Percentiles rank a stretch among this genome's conserved stretches.
Evolutionary conservation across 1,139 yeast species (phyloP).

Genomic region (Dujonia santamariae): DNA sequence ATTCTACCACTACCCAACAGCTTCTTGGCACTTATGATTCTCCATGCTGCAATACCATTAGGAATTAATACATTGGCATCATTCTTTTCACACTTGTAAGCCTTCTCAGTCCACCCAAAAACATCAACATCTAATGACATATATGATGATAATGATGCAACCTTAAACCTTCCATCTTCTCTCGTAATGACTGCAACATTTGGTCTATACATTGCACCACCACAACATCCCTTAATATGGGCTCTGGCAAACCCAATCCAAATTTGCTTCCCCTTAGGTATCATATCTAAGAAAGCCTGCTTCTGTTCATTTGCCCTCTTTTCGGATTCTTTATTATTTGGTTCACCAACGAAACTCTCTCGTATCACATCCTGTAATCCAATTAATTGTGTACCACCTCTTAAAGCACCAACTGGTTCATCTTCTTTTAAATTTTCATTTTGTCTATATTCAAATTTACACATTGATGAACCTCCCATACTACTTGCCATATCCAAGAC

Average conservation of each 20-base stretch:
- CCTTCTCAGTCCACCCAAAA: conserved; percentile 25
- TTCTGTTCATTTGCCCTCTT: too few species aligned
- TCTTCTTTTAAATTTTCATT: conserved; percentile 15
- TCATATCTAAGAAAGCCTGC: not conserved
- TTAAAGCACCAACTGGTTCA: conserved; percentile 28
- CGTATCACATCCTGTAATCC: conserved; percentile 18
- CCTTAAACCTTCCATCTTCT: conserved; percentile 20
- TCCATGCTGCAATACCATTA: conserved; percentile 37
- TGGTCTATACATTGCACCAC: conserved; percentile 33
- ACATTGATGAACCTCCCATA: conserved; percentile 15
- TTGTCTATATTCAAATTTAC: conserved; percentile 24
- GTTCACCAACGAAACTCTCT: conserved; percentile 3
- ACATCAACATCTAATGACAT: conserved; percentile 33
- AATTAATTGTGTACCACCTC: conserved; percentile 39
- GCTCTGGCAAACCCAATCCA: conserved; percentile 41
- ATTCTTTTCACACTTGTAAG: conserved; percentile 20
- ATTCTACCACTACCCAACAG: conserved; percentile 1
- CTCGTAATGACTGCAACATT: conserved; percentile 26
- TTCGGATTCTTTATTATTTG: conserved; percentile 2
- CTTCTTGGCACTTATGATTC: conserved; percentile 8
- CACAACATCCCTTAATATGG: conserved; percentile 34
- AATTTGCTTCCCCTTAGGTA: conserved; percentile 19
- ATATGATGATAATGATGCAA: conserved; percentile 32
- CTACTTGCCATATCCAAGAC: not conserved
- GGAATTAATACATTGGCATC: conserved; percentile 33